Evolutionary conservation across 176 grass and related monocot species (phyloP), one percentile per base, ranked within the genome.

Genomic region (Areca catechu): DNA sequence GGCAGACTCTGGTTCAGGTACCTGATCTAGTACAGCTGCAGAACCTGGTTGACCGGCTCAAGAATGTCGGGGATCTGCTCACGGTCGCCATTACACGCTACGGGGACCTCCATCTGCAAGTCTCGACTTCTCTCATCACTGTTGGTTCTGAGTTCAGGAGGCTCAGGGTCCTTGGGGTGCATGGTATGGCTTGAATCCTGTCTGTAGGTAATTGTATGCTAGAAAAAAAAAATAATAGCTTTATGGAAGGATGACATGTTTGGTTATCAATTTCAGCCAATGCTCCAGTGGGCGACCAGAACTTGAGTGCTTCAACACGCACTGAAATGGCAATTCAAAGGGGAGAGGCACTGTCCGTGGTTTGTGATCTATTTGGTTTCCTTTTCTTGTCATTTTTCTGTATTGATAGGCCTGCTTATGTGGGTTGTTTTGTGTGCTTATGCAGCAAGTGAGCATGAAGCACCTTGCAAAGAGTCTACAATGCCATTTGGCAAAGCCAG

Each of bases 401-500:
- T 25, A 48, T 74, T 70, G 48, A 22, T 53, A 69, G 34, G 3
- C 34, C 9, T 43, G 34, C 6, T 43, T 43, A 43, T 12, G 9
- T 43, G 34, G 30, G 9, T 79, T 61, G 76, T 66, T 50, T 74
- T 59, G 34, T 82, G 52, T 76, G 22, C 51, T 71, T 58, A 65
- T 2, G 58, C 74, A 91, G 92, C 92, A 91, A 83, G 81, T 88
- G 72, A 97, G 74, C 61, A 84, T 88, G 83, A 91, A 88, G 62
- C 86, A 97, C 62, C 70, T 91, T 25, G 86, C 64, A 27, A 97
- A 82, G 72, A 91, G 86, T 37, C 73, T 97, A 56, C 86, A 97
- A 15, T 97, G 92, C 74, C 83, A 91, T 74, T 88, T 91, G 75
- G 92, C 92, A 51, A 97, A 97, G 62, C 87, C 93, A 54, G 81